Evolutionary conservation across 139 green algal species (phyloP), one percentile per base, ranked within the genome.

Genomic region (Coccomyxa sp.): DNA sequence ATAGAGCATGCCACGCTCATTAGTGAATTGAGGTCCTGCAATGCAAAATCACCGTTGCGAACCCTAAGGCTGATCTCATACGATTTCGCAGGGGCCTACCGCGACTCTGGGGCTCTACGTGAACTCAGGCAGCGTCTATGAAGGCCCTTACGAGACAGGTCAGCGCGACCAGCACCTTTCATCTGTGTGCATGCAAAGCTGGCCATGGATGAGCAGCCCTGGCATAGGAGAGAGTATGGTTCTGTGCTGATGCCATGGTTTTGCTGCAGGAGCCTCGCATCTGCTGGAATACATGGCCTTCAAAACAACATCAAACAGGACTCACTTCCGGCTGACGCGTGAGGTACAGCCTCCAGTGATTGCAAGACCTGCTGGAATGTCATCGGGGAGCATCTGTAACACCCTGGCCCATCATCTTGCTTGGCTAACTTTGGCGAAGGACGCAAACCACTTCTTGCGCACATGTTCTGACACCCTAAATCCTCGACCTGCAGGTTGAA

Each of bases 221-320:
- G n/a, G n/a, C n/a, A n/a, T n/a, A n/a, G n/a, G n/a, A n/a, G n/a
- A n/a, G n/a, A n/a, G n/a, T n/a, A n/a, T n/a, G n/a, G n/a, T n/a
- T n/a, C n/a, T n/a, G n/a, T n/a, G n/a, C n/a, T n/a, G n/a, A n/a
- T n/a, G n/a, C n/a, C n/a, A n/a, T n/a, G 39, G 34, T 34, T 83
- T 69, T 37, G 74, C n/a, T 54, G 39, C 88, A 89, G 94, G 94
- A n/a, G 82, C 77, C 27, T 95, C 91, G 10, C 93, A 97, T 50
- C 58, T 98, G 76, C 81, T 99, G 70, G 95, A 99, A 79, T 95
- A 94, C 80, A 90, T 98, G 84, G 93, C 94, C 7, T 99, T 98
- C 81, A 98, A 97, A 78, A 82, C 88, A 81, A 98, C 94, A 2
- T 76, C 58, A 37, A 91, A 97, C 84, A 83, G 94, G 34, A 94